Base-by-base conservation (phyloP, 202 grass and related monocot genomes). In the Dendrocalamus latiflorus region DNA sequence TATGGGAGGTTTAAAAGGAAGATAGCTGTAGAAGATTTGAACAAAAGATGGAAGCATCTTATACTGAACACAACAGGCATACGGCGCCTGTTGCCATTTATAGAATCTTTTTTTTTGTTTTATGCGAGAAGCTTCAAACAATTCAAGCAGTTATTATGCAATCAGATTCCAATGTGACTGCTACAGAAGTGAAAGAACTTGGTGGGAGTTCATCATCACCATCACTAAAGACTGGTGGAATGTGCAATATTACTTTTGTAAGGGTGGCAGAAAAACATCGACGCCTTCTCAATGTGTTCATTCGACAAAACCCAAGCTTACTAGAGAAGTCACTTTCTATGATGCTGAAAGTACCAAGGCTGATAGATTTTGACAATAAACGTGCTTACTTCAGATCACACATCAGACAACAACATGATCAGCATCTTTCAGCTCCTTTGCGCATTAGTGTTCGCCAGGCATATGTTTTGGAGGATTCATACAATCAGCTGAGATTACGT, bases 281-380 rank as follows among this genome's bases (percentile, higher is more conserved):
- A 17, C 85, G 91, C 5, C 82, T 93, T 43, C 89, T 96, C 56
- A 96, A 96, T 85, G 66, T 90, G 63, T 96, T 93, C 71, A 93
- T 96, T 89, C 75, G 93, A 59, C 93, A 96, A 75, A 96, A 93
- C 65, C 93, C 93, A 70, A 90, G 77, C 63, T 89, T 96, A 60
- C 86, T 96, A 6, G 90, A 96, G 77, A 96, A 93, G 53, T 96
- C 93, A 85, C 89, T 96, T 87, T 93, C 88, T 55, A 88, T 96
- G 73, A 91, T 96, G 88, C 80, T 96, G 45, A 96, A 93, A 87
- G 86, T 91, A 68, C 93, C 90, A 57, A 87, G 88, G 30, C 70
- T 91, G 67, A 96, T 96, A 60, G 93, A 96, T 83, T 96, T 96
- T 87, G 93, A 96, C 70, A 96, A 96, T 36, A 96, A 96, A 61